Evolutionary conservation across 202 grass and related monocot genomes (phyloP).

Genomic region (Cymbopogon flexuosus): DNA sequence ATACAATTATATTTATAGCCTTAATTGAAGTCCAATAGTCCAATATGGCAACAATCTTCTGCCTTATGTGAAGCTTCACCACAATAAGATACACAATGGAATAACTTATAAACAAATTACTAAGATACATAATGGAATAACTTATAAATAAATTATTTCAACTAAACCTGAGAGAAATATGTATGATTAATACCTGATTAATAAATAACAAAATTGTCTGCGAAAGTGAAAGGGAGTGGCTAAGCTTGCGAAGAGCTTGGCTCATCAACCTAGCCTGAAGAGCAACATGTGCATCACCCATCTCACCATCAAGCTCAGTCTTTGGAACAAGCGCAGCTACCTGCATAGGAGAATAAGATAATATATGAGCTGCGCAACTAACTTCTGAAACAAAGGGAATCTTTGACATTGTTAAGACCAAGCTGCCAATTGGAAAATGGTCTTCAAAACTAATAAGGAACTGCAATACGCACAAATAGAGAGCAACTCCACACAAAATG

Average conservation of each 20-base stretch:
- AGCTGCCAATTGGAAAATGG: background rate
- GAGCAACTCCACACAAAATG: too few species aligned
- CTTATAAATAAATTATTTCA: background rate
- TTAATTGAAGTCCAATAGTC: background rate
- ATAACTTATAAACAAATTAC: background rate
- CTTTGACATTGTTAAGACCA: background rate
- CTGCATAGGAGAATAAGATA: conserved; percentile 41
- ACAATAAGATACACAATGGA: background rate
- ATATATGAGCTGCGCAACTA: background rate
- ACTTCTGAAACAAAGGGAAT: background rate
- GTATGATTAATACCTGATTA: conserved; percentile 65
- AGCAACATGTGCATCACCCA: conserved; percentile 92
- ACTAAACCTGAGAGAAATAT: background rate
- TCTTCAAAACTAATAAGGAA: background rate
- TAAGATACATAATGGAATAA: background rate
- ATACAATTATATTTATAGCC: background rate
- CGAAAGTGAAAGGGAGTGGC: conserved; percentile 86
- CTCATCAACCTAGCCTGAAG: conserved; percentile 97
- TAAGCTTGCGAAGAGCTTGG: conserved; percentile 96
- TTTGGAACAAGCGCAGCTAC: conserved; percentile 95
- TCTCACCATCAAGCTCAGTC: conserved; percentile 90
- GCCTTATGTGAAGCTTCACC: background rate
- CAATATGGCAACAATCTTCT: background rate
- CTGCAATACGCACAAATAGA: background rate
- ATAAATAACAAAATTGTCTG: conserved; percentile 87